Conservation (phyloP, 2,329 filamentous ascomycete species). For the Pseudogymnoascus sp. region DNA sequence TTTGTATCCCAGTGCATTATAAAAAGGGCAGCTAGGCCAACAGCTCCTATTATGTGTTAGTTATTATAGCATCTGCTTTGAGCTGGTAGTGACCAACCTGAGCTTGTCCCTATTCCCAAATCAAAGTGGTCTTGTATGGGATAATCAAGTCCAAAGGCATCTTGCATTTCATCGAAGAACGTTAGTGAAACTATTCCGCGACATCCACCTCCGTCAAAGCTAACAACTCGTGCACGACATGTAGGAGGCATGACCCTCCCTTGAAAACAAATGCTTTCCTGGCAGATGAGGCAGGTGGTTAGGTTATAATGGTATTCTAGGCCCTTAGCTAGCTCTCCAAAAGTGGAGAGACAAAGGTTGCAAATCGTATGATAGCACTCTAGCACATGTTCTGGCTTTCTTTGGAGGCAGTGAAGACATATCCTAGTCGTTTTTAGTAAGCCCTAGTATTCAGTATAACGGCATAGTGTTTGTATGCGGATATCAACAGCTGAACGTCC, state of each 20-base stretch:
- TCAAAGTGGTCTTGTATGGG: conserved; percentile 24
- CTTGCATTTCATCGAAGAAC: conserved; percentile 21
- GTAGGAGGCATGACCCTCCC: conserved; percentile 30
- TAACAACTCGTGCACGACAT: conserved; percentile 28
- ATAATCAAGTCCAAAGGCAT: conserved; percentile 17
- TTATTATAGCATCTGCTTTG: background rate
- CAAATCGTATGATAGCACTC: conserved; percentile 31
- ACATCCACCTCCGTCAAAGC: conserved; percentile 32
- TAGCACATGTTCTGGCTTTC: conserved; percentile 20
- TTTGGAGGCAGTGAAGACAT: conserved; percentile 15
- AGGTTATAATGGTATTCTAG: conserved; percentile 24
- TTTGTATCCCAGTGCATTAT: too few relatives aligned
- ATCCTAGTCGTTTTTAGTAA: conserved; percentile 12
- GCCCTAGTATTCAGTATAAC: conserved; percentile 13
- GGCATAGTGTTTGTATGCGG: conserved; percentile 12
- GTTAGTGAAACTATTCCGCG: conserved; percentile 23
- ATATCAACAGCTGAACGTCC: conserved; percentile 13
- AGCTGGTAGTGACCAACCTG: conserved; percentile 16
- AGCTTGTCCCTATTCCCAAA: conserved; percentile 22
- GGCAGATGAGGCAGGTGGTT: conserved; percentile 27
- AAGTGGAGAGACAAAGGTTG: conserved; percentile 29
- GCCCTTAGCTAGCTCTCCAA: conserved; percentile 20
- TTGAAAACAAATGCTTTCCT: conserved; percentile 14
- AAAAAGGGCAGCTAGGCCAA: too few relatives aligned
- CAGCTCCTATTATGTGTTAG: too few relatives aligned